These are phyloP conservation scores for Stentor coeruleus DNA, from an alignment of 73 alveolate species.

Conservation along the genomic window DNA sequence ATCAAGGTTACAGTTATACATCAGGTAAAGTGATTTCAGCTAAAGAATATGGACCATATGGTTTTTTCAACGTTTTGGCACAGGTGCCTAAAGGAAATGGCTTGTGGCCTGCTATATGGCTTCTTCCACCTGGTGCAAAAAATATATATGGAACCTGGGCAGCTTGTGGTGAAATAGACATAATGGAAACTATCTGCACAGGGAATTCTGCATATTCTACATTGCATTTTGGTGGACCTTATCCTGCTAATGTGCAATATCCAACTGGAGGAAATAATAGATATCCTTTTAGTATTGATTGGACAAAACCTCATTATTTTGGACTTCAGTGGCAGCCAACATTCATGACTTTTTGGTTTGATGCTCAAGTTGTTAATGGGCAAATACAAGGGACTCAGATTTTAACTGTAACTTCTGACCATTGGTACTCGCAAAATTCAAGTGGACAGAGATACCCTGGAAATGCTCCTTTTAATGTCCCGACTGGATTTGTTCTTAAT, in stretches of 20 bases:
- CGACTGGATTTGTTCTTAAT: background rate
- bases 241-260: constrained; percentile 8
- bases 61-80: constrained; percentile 20
- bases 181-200: constrained; percentile 24
- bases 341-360: constrained; percentile 19
- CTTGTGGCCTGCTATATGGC: constrained; percentile 19
- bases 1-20: constrained; percentile 20
- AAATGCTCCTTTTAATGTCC: constrained; percentile 15
- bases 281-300: constrained; percentile 23
- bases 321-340: constrained; percentile 32
- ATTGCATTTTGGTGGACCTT: constrained; percentile 16
- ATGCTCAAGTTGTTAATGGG: constrained; percentile 27
- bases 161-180: constrained; percentile 35
- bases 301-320: constrained; percentile 27
- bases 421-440: background rate
- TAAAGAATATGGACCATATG: constrained; percentile 21
- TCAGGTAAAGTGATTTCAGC: constrained; percentile 19
- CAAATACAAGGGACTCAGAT: background rate
- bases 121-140: constrained; percentile 3
- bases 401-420: background rate
- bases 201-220: background rate
- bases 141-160: constrained; percentile 27
- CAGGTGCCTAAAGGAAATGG: constrained; percentile 24
- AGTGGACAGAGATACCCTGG: background rate
- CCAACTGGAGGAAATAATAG: background rate